A percentile compares a stretch with the other conserved stretches of the same genome.
Evolutionary conservation across 768 basidiomycete genomes (phyloP).

Genomic region (Amanita molliuscula): DNA sequence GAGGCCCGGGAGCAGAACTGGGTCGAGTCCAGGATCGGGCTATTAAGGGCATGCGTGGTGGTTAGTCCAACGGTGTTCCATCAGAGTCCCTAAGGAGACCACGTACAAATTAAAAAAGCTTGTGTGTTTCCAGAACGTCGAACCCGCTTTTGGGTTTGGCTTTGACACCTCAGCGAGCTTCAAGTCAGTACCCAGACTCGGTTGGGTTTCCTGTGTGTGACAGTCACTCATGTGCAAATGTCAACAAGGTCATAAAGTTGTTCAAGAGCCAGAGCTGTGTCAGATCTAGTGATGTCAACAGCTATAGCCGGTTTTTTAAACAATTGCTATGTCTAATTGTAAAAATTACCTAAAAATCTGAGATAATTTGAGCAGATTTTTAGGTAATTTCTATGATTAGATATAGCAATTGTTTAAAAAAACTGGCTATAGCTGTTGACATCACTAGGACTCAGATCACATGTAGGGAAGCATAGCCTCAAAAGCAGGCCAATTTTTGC

Average conservation of each 20-base stretch:
- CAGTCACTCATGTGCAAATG: slow-evolving; percentile 24
- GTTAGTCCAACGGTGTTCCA: slow-evolving; percentile 2
- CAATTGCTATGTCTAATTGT: no score
- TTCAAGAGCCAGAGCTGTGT: slow-evolving; percentile 43
- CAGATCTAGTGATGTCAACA: no score
- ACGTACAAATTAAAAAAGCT: slow-evolving; percentile 28
- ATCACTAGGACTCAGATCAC: no score
- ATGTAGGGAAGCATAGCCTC: slow-evolving; percentile 47
- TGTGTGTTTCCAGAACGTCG: slow-evolving; percentile 16
- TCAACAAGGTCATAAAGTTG: slow-evolving; percentile 37
- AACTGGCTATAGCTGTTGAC: no score
- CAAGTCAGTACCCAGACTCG: no score
- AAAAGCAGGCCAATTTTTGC: slow-evolving; percentile 40
- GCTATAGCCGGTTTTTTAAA: no score
- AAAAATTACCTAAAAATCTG: no score
- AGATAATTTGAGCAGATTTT: no score
- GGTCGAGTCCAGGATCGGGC: slow-evolving; percentile 27
- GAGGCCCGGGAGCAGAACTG: slow-evolving; percentile 23
- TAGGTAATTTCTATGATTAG: no score
- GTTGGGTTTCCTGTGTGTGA: slow-evolving; percentile 5
- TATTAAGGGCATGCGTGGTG: no score
- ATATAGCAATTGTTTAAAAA: no score
- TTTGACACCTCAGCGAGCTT: background rate
- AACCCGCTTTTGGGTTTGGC: slow-evolving; percentile 5
- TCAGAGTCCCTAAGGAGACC: slow-evolving; percentile 6